Conservation (phyloP, 352 stramenopile species). For the Phytophthora podocarpi region DNA sequence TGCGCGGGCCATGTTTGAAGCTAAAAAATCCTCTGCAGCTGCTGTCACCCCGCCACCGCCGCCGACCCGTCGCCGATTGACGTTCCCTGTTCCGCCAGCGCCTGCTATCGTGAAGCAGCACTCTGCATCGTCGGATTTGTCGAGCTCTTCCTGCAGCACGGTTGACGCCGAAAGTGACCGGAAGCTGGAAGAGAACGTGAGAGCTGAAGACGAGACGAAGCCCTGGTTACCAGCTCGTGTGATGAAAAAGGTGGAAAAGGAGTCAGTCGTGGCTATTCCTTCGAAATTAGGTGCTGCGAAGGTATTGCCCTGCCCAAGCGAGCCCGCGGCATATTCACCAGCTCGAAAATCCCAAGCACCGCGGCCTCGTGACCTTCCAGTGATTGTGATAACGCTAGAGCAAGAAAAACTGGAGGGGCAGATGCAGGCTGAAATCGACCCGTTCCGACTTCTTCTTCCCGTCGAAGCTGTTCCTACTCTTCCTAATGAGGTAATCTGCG, state of each 20-base stretch:
- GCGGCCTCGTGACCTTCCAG: neutral
- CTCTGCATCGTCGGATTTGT: conserved; percentile 13
- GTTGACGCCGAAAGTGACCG: conserved; percentile 24
- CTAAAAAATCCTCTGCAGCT: conserved; percentile 14
- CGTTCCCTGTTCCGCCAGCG: neutral
- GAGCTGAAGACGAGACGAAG: neutral
- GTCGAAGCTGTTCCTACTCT: conserved; percentile 50
- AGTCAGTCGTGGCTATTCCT: neutral
- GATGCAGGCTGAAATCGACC: conserved; percentile 41
- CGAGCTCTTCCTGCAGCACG: conserved; percentile 26
- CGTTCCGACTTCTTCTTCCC: conserved; percentile 56
- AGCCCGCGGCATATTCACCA: neutral
- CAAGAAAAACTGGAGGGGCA: too few species aligned
- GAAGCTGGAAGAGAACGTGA: conserved; percentile 18
- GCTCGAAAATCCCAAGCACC: neutral
- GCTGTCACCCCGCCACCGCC: neutral
- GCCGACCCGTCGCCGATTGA: conserved; percentile 11
- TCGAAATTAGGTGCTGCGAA: neutral
- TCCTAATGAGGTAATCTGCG: conserved; percentile 55
- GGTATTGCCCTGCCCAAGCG: neutral
- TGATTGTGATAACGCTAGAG: neutral
- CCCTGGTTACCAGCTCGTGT: neutral
- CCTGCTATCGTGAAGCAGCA: conserved; percentile 15
- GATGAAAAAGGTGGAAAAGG: conserved; percentile 15
- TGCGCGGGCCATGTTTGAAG: conserved; percentile 37